phyloP scores from a whole-genome alignment of 352 stramenopile species.

The Peronosclerospora sorghi region DNA sequence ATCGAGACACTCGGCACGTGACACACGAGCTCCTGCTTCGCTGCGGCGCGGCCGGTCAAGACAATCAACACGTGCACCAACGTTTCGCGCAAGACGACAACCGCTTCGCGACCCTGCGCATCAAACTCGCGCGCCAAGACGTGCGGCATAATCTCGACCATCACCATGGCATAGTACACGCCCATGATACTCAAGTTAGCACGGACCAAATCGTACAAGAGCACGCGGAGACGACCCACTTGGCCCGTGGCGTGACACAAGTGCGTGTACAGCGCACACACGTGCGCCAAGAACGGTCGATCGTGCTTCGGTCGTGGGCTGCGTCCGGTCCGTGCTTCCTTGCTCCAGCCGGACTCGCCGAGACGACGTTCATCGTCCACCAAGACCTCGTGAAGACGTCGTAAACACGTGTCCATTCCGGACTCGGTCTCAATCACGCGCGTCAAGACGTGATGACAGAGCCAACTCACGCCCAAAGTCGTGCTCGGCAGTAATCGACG shows the following conservation, averaged over 20 bases:
- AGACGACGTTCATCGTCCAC: slow-evolving; percentile 8
- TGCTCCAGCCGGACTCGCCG: slow-evolving; percentile 2
- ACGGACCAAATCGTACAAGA: slow-evolving; percentile 36
- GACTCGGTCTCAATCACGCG: slow-evolving; percentile 1
- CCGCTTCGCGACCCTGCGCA: slow-evolving; percentile 12
- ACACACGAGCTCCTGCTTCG: slow-evolving; percentile 22
- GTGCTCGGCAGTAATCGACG: slow-evolving; percentile 15
- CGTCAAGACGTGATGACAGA: slow-evolving; percentile 20
- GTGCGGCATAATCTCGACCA: slow-evolving; percentile 25
- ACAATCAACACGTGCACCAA: slow-evolving; percentile 22
- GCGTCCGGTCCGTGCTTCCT: slow-evolving; percentile 1
- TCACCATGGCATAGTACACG: slow-evolving; percentile 24
- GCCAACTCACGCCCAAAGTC: slow-evolving; percentile 12
- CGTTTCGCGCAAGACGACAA: slow-evolving; percentile 16
- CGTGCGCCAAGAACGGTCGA: slow-evolving; percentile 31
- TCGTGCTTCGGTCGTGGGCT: slow-evolving; percentile 19
- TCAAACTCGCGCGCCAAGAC: slow-evolving; percentile 27
- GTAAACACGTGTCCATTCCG: slow-evolving; percentile 19
- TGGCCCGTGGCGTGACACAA: slow-evolving; percentile 21
- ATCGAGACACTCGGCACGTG: slow-evolving; percentile 25
- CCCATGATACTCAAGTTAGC: slow-evolving; percentile 31
- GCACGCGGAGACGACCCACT: slow-evolving; percentile 17
- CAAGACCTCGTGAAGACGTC: slow-evolving; percentile 11
- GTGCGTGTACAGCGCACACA: slow-evolving; percentile 24
- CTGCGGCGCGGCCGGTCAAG: slow-evolving; percentile 13